Percentiles rank a stretch among this genome's conserved stretches.
Evolutionary conservation across 768 basidiomycete species (phyloP).

Genomic region (Omphalotus guepiniiformis): DNA sequence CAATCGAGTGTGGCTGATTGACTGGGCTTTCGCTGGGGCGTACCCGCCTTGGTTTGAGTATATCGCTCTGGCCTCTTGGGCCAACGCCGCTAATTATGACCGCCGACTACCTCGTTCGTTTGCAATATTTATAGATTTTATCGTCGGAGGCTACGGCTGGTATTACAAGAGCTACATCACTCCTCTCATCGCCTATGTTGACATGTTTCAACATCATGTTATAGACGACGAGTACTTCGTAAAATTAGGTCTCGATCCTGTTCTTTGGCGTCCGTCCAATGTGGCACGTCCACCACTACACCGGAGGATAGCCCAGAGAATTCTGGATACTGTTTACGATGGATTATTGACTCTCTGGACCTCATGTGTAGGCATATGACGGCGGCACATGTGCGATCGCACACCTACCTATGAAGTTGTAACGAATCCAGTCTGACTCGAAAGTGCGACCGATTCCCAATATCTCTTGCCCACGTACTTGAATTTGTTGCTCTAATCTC

Average conservation of each 20-base stretch:
- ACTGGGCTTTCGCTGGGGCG: slow-evolving; percentile 7
- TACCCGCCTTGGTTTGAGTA: slow-evolving; percentile 9
- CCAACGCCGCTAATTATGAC: background rate
- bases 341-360: no score
- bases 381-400: no score
- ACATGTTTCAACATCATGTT: background rate
- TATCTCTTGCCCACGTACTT: no score
- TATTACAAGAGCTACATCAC: slow-evolving; percentile 3
- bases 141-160: slow-evolving; percentile 2
- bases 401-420: no score
- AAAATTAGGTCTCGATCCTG: background rate
- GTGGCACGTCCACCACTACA: background rate
- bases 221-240: background rate
- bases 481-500: no score
- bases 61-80: slow-evolving; percentile 1
- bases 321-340: background rate
- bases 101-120: slow-evolving; percentile 1
- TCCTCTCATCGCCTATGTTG: background rate
- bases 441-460: no score
- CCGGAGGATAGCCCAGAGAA: background rate
- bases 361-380: no score
- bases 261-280: background rate
- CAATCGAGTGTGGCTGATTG: slow-evolving; percentile 9
- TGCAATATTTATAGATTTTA: background rate
- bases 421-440: no score